Evolutionary conservation across 805 yeast genomes (phyloP).

Genomic region (Nakazawaea populi): DNA sequence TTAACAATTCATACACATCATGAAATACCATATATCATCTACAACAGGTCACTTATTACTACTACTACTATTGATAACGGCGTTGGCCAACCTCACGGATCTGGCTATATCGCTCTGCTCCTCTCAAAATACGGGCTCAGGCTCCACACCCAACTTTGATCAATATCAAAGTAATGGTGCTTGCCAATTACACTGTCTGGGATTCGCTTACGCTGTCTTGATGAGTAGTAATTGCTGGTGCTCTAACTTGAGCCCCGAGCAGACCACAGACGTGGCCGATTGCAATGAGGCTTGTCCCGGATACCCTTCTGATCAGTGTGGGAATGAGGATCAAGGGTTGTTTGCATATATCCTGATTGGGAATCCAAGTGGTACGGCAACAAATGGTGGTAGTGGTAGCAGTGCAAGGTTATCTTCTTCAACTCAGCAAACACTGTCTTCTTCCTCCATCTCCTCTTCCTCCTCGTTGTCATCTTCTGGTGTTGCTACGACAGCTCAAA

Average conservation of each 20-base stretch:
- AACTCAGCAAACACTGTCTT: slow-evolving; percentile 12
- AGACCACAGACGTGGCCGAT: neutral
- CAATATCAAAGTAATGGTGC: slow-evolving; percentile 41
- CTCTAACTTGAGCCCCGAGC: slow-evolving; percentile 41
- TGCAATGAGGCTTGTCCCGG: slow-evolving; percentile 35
- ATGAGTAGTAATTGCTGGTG: slow-evolving; percentile 57
- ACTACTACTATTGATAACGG: neutral
- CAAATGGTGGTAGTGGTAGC: slow-evolving; percentile 18
- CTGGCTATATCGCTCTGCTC: slow-evolving; percentile 16
- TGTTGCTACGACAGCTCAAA: no score
- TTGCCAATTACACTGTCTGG: slow-evolving; percentile 42
- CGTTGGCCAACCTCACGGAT: neutral
- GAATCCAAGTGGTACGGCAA: slow-evolving; percentile 17
- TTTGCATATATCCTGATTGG: slow-evolving; percentile 47
- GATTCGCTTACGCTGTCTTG: slow-evolving; percentile 48
- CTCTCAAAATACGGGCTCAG: slow-evolving; percentile 31
- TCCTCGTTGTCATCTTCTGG: no score
- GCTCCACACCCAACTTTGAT: slow-evolving; percentile 13
- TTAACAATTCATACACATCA: neutral
- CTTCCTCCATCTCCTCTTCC: slow-evolving; percentile 10
- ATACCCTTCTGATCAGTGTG: slow-evolving; percentile 36
- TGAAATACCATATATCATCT: neutral
- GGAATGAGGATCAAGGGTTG: slow-evolving; percentile 33
- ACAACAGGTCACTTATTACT: no score
- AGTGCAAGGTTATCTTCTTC: slow-evolving; percentile 6